Evolutionary conservation across 176 grass and related monocot genomes (phyloP), one percentile per base, ranked within the genome.

Genomic region (Oryza officinalis): DNA sequence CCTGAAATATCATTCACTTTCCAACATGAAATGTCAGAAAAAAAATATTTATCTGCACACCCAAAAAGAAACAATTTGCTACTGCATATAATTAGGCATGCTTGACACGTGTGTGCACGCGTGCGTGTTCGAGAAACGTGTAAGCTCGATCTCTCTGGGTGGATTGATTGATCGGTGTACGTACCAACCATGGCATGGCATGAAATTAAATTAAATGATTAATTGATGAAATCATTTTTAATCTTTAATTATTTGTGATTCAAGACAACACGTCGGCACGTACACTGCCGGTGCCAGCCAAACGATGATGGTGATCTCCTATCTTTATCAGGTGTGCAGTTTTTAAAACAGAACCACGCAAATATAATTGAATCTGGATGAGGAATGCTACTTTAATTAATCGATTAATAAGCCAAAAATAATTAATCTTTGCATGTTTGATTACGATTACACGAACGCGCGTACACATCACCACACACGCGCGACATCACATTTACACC

Each of bases 231-330:
- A 63, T 12, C 10, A 38, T 10, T n/a, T 50, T 71, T 23, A 50
- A 25, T 54, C 15, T 54, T 52, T 54, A 27, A 10, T 12, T 18
- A 10, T 12, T 18, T 67, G 27, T 10, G 38, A 47, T 45, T 45
- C 11, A 88, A 47, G 17, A 33, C 9, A 43, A 23, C 74, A 74
- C 63, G 72, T 80, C 75, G 52, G 83, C 66, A 79, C 74, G 54
- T 60, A 60, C 54, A 60, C 7, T 60, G 54, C 20, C 54, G 32
- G 23, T 10, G 54, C 54, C 54, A 46, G 23, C 63, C 26, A 18
- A 71, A 61, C 70, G 40, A 26, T 3, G 11, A 85, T 7, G 28
- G 0, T 25, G 69, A 75, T 67, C 4, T 65, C n/a, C 26, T 15
- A 47, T 83, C 70, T 65, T 74, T 46, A 18, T 33, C 13, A 31